Base-by-base conservation (phyloP, 2,329 filamentous ascomycete genomes). In the Fusarium sp. region DNA sequence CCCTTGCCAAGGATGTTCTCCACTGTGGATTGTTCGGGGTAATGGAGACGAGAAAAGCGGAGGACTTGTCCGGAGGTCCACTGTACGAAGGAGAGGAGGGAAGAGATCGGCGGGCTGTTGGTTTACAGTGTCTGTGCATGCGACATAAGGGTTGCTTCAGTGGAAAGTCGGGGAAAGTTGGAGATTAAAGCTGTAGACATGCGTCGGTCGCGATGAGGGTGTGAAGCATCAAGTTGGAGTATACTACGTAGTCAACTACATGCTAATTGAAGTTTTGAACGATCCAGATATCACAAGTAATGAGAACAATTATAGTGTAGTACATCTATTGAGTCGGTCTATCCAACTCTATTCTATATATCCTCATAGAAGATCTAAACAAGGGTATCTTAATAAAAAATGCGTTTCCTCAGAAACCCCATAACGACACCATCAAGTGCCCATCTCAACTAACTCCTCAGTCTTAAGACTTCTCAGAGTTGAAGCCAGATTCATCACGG, bases 401-500 rank as follows among this genome's bases (percentile, higher is more conserved):
- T 16, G 16, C 18, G 20, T 59, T 62, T 59, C 59, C 46, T 21
- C 30, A 42, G 59, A 59, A 62, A 51, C 55, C 40, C 25, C 23
- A 50, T 58, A n/a, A 41, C 21, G 13, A n/a, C 25, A 27, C 23
- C 23, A 9, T 25, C 25, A 25, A 25, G 25, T 25, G 25, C 25
- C 25, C 25, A 25, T 3, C 25, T 25, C 3, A 25, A 25, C 25
- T 25, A 25, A 25, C 25, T 25, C 25, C 25, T 25, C 25, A 25
- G 25, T 2, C 3, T 20, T 41, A 70, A 14, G 68, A 70, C 67
- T 70, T 70, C 46, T 70, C 68, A 20, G 68, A 70, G 58, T 64
- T 68, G 34, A 64, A 70, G 25, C 67, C 68, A 45, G 67, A 65
- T 3, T 70, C 68, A 16, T 71, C 64, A 41, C 68, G 68, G 11